phyloP scores from a whole-genome alignment of 768 basidiomycete genomes.

The Russula earlei region DNA sequence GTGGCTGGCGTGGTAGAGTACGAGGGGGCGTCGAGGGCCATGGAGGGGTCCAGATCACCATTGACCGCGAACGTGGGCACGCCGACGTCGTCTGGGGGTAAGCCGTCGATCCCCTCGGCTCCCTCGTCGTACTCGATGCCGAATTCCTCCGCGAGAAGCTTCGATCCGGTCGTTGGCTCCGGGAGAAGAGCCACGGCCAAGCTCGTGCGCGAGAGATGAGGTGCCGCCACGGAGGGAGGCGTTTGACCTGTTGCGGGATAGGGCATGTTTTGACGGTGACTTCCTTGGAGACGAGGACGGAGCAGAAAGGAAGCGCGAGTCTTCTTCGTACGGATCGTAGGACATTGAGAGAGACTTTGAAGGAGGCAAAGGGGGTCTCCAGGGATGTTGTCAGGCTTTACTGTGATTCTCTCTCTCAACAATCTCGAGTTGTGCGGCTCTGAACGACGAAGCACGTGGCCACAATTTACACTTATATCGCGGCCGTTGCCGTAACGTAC shows the following conservation, averaged over 20 bases:
- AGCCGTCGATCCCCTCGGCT: slow-evolving; percentile 65
- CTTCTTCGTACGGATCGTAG: slow-evolving; percentile 13
- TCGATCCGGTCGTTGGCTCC: slow-evolving; percentile 70
- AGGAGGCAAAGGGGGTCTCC: background rate
- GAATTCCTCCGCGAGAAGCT: slow-evolving; percentile 77
- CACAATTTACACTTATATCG: too few species aligned
- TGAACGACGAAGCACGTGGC: background rate
- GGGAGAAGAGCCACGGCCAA: slow-evolving; percentile 83
- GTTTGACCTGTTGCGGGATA: slow-evolving; percentile 36
- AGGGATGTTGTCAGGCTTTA: background rate
- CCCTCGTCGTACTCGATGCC: slow-evolving; percentile 86
- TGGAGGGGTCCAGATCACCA: slow-evolving; percentile 24
- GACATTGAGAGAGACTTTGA: slow-evolving; percentile 5
- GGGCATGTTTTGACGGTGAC: slow-evolving; percentile 25
- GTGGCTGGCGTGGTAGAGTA: slow-evolving; percentile 11
- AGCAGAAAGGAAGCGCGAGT: slow-evolving; percentile 26
- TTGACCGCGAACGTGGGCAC: slow-evolving; percentile 28
- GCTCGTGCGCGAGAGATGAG: slow-evolving; percentile 74
- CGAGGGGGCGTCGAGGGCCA: background rate
- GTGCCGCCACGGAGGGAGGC: slow-evolving; percentile 38
- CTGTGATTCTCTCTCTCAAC: too few species aligned
- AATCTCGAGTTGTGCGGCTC: too few species aligned
- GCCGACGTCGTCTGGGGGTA: slow-evolving; percentile 18
- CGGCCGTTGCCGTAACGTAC: too few species aligned
- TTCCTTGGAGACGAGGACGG: slow-evolving; percentile 23